Evolutionary conservation across 2,329 filamentous ascomycete species (phyloP), one percentile per base, ranked within the genome.

Genomic region (Boeremia exigua): DNA sequence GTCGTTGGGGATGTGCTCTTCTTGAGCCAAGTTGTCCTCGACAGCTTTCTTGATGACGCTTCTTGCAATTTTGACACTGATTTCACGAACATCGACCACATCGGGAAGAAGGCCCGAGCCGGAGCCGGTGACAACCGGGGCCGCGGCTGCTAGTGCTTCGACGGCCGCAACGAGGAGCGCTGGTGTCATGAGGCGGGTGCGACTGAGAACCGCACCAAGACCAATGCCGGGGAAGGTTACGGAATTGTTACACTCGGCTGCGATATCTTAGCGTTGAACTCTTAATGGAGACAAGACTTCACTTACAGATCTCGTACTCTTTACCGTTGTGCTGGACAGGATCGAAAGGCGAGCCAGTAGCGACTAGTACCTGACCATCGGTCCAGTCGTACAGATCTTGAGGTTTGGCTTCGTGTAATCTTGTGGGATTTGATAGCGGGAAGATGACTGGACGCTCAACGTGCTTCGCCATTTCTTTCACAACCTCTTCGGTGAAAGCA

Each of bases 171-270:
- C 89, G 11, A 96, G 85, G 86, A 96, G 93, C 59, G 85, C 84
- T 58, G 93, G 87, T 0, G 88, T 89, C 27, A 96, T 76, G 0
- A 87, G 80, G 11, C 79, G 81, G 2, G 88, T 82, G 12, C 90
- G 86, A 25, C 82, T 87, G 1, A 96, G 83, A 0, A 96, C 84
- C 7, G 85, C 85, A 10, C 91, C 92, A 1, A 96, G 86, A 0
- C 91, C 92, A 55, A 96, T 94, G 0, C 91, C 91, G 0, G 92
- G 92, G 74, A 96, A 96, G 14, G 89, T 89, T 30, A 90, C 90
- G 0, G 87, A 89, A 77, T 96, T 96, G 78, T 96, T 96, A 78
- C 92, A 96, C 75, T 96, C 92, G 23, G 91, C 91, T 68, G 83
- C 10, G 19, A 4, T 14, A 12, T n/a, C 39, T 65, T 37, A 68